Percentiles rank a stretch among this genome's conserved stretches.
These are phyloP conservation scores for Trichoderma parareesei DNA, from an alignment of 495 filamentous ascomycete genomes.

Conservation along the genomic window DNA sequence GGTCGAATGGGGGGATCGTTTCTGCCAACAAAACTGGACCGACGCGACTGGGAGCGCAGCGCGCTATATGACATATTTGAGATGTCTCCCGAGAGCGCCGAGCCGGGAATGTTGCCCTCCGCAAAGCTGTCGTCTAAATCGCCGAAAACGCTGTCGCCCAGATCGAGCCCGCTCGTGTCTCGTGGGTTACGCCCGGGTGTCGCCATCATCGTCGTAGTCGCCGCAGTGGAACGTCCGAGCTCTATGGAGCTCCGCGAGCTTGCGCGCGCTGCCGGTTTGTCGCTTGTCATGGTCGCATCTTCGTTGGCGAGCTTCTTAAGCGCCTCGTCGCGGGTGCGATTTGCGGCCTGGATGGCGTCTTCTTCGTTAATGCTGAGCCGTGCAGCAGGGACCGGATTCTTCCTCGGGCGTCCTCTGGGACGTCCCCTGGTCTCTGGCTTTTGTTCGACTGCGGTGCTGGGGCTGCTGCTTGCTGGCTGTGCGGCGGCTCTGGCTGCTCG, in stretches of 20 bases:
- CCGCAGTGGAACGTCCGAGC: conserved; percentile 23
- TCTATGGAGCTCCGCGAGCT: conserved; percentile 19
- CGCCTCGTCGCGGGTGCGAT: conserved; percentile 29
- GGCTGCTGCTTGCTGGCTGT: not conserved
- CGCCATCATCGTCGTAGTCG: not conserved
- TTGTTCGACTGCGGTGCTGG: not conserved
- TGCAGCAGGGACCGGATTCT: not conserved
- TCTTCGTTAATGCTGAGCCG: conserved; percentile 3
- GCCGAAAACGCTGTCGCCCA: conserved; percentile 39
- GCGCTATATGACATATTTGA: conserved; percentile 34
- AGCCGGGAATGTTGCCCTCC: conserved; percentile 22
- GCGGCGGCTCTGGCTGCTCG: not conserved
- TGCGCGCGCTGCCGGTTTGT: conserved; percentile 7
- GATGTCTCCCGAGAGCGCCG: conserved; percentile 34
- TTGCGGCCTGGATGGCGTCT: conserved; percentile 18
- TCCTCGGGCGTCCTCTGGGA: not conserved
- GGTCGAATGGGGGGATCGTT: conserved; percentile 38
- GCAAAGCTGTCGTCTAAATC: conserved; percentile 38
- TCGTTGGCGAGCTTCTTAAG: conserved; percentile 27
- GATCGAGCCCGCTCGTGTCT: conserved; percentile 37
- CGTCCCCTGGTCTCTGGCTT: not conserved
- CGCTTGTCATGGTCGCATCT: conserved; percentile 30
- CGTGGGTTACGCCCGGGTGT: conserved; percentile 20
- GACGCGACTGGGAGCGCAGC: conserved; percentile 33
- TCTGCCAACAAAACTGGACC: conserved; percentile 35